Percentiles rank a stretch among this genome's conserved stretches.
Conservation (phyloP, 164 flowering plant species). For the Kingdonia uniflora region DNA sequence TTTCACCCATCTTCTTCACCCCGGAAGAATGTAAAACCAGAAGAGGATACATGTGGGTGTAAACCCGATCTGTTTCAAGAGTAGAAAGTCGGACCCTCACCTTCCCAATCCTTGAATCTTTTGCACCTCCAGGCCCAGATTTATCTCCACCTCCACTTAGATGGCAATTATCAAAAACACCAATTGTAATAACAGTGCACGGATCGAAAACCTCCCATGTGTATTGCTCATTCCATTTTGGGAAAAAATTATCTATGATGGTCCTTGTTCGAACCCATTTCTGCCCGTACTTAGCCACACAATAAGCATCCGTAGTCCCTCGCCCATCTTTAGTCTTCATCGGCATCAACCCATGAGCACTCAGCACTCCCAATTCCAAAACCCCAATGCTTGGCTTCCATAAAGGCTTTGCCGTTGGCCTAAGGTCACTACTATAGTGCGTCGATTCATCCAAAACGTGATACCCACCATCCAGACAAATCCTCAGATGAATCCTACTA, state of each 20-base stretch:
- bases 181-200: constrained; percentile 48
- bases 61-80: constrained; percentile 35
- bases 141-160: too few relatives aligned
- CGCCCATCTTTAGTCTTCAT: constrained; percentile 31
- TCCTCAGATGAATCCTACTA: constrained; percentile 35
- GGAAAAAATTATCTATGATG: constrained; percentile 24
- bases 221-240: constrained; percentile 53
- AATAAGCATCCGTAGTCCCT: constrained; percentile 42
- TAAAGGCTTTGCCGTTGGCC: constrained; percentile 31
- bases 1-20: constrained; percentile 54
- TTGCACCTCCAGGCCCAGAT: too few relatives aligned
- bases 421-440: constrained; percentile 42
- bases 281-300: constrained; percentile 53
- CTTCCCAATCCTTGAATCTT: constrained; percentile 42
- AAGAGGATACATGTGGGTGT: constrained; percentile 48
- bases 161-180: constrained; percentile 45
- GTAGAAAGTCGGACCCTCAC: constrained; percentile 49
- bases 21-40: constrained; percentile 36
- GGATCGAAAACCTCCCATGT: constrained; percentile 58
- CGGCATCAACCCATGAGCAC: constrained; percentile 29
- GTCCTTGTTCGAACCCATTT: constrained; percentile 58
- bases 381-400: constrained; percentile 43
- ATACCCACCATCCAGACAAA: constrained; percentile 50
- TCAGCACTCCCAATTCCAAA: constrained; percentile 46
- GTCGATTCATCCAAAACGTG: constrained; percentile 59